Base-by-base conservation (phyloP, 23 red algal genomes). In the Gracilaria caudata region DNA sequence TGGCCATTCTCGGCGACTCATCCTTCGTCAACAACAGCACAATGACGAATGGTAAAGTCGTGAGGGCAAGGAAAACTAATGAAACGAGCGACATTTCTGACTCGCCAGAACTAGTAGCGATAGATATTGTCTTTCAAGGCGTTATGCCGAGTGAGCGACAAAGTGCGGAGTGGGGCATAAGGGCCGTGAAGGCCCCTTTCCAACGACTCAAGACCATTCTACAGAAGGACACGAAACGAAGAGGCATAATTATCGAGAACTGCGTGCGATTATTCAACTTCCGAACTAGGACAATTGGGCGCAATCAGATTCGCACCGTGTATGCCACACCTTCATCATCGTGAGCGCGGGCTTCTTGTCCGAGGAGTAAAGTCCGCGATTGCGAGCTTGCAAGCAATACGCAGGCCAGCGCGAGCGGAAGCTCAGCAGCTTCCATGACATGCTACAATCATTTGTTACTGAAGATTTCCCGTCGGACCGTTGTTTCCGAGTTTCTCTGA, bases 71-170 rank as follows among this genome's bases (percentile, higher is more conserved):
- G 7, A 63, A 63, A 30, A 33, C 49, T 6, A 63, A 82, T 30
- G 79, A 64, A 39, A 41, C 35, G 12, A 38, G 32, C 2, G 51
- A 82, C 21, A 82, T 82, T 3, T 36, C 20, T 7, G 24, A 82
- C 11, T 61, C 30, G 2, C 7, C 14, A 16, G 47, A 37, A 28
- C 79, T 64, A 34, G 53, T 16, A 3, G 56, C 56, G 3, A 43
- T 64, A 26, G 56, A 82, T 41, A 64, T 64, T 14, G 37, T 64
- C 11, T 21, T 66, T 4, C 79, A 82, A 6, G 8, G 7, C 25
- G 54, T 64, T 66, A 82, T 64, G 33, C 56, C 34, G 9, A 82
- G 55, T 82, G 79, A 82, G 35, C 29, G 79, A 13, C 51, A 82
- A 64, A 41, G 33, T 20, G 79, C 56, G 10, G 79, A 64, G 3